These are phyloP conservation scores for Phytophthora foliorum DNA, from an alignment of 352 stramenopile genomes.

Conservation along the genomic window DNA sequence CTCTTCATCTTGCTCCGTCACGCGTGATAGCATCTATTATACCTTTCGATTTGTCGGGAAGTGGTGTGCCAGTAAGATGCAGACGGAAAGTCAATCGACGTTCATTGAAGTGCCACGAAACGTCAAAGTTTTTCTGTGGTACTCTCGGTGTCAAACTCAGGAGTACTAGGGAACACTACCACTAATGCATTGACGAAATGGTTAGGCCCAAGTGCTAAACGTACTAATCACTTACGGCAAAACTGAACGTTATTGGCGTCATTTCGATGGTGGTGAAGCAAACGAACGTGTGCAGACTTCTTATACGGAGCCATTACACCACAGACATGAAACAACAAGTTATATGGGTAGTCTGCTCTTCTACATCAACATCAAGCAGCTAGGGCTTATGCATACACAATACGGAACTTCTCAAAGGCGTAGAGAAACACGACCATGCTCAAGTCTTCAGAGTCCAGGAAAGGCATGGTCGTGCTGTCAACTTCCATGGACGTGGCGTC, in stretches of 20 bases:
- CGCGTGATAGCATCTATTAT: no score
- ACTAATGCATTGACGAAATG: no score
- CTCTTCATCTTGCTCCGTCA: no score
- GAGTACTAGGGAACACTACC: no score
- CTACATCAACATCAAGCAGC: slow-evolving; percentile 5
- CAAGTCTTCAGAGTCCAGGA: slow-evolving; percentile 1
- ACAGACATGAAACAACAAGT: slow-evolving; percentile 6
- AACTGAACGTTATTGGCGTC: neutral
- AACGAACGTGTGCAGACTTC: neutral
- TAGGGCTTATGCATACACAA: slow-evolving; percentile 28
- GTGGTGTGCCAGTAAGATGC: no score
- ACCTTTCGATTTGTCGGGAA: no score
- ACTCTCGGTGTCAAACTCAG: no score
- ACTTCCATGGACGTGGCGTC: slow-evolving; percentile 1
- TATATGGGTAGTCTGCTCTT: slow-evolving; percentile 12
- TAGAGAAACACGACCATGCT: slow-evolving; percentile 26
- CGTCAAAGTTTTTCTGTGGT: no score
- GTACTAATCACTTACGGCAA: no score
- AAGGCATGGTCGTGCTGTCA: neutral
- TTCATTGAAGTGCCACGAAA: no score
- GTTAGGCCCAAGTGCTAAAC: no score
- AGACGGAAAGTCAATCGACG: no score
- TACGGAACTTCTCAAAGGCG: slow-evolving; percentile 34
- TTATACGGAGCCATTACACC: neutral
- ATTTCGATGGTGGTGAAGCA: neutral